phyloP scores from a whole-genome alignment of 306 rosid genomes.

The Pachyrhizus erosus region DNA sequence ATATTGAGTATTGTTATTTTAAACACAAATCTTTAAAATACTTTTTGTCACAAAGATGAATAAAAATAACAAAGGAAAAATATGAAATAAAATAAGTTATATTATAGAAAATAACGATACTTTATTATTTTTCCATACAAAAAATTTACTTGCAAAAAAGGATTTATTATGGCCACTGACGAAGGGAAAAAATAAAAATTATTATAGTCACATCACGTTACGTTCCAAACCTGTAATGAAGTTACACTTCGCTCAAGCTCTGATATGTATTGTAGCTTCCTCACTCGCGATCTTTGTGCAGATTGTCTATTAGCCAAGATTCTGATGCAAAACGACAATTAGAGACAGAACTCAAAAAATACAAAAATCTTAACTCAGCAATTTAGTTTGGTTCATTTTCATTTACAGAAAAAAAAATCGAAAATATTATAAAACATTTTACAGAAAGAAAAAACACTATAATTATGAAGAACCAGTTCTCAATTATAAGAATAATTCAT shows the following conservation, averaged over 20 bases:
- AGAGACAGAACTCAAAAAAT: background rate
- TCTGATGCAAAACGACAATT: slow-evolving; percentile 53
- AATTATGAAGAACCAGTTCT: background rate
- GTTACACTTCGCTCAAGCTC: slow-evolving; percentile 96
- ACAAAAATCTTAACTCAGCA: background rate
- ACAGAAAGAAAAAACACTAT: background rate
- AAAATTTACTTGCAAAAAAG: background rate
- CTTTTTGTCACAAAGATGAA: background rate
- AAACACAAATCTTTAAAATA: background rate
- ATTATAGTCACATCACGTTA: slow-evolving; percentile 7
- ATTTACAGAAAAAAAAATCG: background rate
- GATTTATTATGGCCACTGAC: background rate
- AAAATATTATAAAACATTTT: background rate
- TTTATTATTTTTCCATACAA: background rate
- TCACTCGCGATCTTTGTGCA: slow-evolving; percentile 95
- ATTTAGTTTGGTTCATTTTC: background rate
- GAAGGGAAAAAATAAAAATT: background rate
- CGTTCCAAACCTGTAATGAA: slow-evolving; percentile 75
- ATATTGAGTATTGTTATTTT: background rate
- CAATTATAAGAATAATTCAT: background rate
- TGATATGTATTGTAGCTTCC: slow-evolving; percentile 96
- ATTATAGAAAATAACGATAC: background rate
- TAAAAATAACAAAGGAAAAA: background rate
- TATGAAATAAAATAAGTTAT: background rate
- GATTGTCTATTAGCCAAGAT: slow-evolving; percentile 98